Evolutionary conservation across 2,329 filamentous ascomycete species (phyloP), one percentile per base, ranked within the genome.

Genomic region (Aspergillus sp.): DNA sequence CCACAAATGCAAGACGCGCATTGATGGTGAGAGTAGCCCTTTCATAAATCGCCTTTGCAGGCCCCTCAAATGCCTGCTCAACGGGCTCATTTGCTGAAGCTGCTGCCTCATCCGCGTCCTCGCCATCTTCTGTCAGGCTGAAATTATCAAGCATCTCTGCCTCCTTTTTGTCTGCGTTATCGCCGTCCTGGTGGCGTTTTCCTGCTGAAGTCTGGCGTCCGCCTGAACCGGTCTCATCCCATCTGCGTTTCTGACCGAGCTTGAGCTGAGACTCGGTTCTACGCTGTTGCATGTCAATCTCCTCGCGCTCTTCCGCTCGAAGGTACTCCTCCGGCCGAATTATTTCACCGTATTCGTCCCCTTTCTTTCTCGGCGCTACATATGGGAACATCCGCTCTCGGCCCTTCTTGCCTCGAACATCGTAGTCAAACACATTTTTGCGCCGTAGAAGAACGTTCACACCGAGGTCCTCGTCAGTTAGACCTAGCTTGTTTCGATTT

Each of bases 261-360:
- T 85, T 86, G 55, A 87, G 86, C 66, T 89, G 82, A 61, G 84
- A 83, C 15, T 81, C 81, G 17, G 78, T 71, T 38, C 84, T 81
- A 41, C 82, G 82, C 60, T 86, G 80, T 55, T 89, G 86, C 13
- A 86, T 87, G 46, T 91, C 89, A 19, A 87, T 83, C 61, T 89
- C 87, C 68, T 96, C 92, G 60, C 92, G 89, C 77, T 98, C 95
- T 73, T 99, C 95, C 0, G 93, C 94, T 61, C 93, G 87, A 1
- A 97, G 84, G 73, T 94, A 99, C 66, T 99, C 95, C 75, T 98
- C 95, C 0, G 94, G 91, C 57, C 93, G 88, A 68, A 99, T 97
- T 17, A 96, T 80, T 66, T 99, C 95, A 61, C 95, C 95, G 77
- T 95, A 99, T 66, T 97, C 94, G 72, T 98, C 95, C 31, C 85